Evolutionary conservation across 176 grass and related monocot genomes (phyloP), one percentile per base, ranked within the genome.

Genomic region (Carex kokanica): DNA sequence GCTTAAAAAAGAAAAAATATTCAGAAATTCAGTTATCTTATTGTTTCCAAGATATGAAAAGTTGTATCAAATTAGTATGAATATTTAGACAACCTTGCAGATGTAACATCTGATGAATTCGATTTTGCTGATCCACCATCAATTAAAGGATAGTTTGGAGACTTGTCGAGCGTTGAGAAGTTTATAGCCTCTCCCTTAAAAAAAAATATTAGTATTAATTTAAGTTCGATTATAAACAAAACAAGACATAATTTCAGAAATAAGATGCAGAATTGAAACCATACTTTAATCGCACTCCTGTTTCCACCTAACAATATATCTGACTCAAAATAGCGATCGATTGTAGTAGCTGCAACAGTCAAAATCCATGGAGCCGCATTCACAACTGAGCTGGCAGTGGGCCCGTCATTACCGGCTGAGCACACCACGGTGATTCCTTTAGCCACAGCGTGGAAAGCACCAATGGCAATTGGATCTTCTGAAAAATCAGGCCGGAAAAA

Each of bases 331-430:
- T 79, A n/a, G 1, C 95, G 90, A 70, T 94, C 95, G 41, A 98
- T 98, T 72, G 95, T 94, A 10, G 88, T 86, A 0, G 95, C 95
- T 0, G 88, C 95, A 34, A 98, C 92, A 0, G 95, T 98, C 2
- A 98, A 80, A 73, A 98, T 98, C 95, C 95, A 98, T 1, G 95
- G 95, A 11, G 95, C 95, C 0, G 87, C 45, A 80, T 98, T 98
- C 78, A 94, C 88, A 0, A 98, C 83, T 21, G 95, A 88, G 52
- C 77, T 64, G 0, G 90, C 27, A 2, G n/a, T 49, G 0, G 95
- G 95, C 0, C 95, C 95, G 5, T 91, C 63, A 72, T 98, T 98
- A 9, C 95, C 95, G 0, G 95, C 95, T 0, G 95, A 98, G 84
- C 95, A 98, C 3, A 93, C 87, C 55, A 98, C 92, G 18, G 56